Evolutionary conservation across 768 basidiomycete genomes (phyloP).

Genomic region (Tulasnella sp.): DNA sequence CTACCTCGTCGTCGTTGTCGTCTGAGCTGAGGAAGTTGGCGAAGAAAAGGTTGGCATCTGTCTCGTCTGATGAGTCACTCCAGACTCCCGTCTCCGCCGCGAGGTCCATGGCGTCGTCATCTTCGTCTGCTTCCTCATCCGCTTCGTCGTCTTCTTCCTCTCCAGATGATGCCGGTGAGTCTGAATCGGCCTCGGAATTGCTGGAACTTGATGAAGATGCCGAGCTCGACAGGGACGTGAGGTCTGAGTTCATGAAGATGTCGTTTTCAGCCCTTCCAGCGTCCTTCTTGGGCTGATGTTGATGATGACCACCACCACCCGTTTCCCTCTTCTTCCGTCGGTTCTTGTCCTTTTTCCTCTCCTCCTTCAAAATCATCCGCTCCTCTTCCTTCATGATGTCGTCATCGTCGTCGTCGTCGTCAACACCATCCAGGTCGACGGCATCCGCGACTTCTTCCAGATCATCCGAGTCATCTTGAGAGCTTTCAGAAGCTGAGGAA

Average conservation of each 20-base stretch:
- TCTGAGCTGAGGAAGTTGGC: slow-evolving; percentile 18
- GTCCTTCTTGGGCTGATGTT: neutral
- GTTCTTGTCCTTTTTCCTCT: slow-evolving; percentile 47
- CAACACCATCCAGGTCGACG: neutral
- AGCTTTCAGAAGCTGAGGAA: neutral
- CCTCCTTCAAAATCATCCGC: slow-evolving; percentile 28
- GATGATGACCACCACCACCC: slow-evolving; percentile 49
- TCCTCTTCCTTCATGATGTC: slow-evolving; percentile 28
- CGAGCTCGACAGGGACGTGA: slow-evolving; percentile 11
- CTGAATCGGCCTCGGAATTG: neutral
- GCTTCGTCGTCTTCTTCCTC: slow-evolving; percentile 40
- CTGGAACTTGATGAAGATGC: neutral
- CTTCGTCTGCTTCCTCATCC: slow-evolving; percentile 22
- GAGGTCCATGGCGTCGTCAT: slow-evolving; percentile 42
- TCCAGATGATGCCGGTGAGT: slow-evolving; percentile 39
- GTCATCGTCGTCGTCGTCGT: slow-evolving; percentile 13
- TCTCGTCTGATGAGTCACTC: slow-evolving; percentile 34
- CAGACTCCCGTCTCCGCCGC: slow-evolving; percentile 25
- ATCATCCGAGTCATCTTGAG: slow-evolving; percentile 26
- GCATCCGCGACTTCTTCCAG: neutral
- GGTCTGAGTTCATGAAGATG: slow-evolving; percentile 2
- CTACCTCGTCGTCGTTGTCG: slow-evolving; percentile 20
- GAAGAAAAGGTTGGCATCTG: slow-evolving; percentile 42
- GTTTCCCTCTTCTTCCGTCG: slow-evolving; percentile 33
- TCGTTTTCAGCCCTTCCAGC: neutral